Evolutionary conservation across 1,139 yeast genomes (phyloP).

Genomic region (Hansenula lynferdii): DNA sequence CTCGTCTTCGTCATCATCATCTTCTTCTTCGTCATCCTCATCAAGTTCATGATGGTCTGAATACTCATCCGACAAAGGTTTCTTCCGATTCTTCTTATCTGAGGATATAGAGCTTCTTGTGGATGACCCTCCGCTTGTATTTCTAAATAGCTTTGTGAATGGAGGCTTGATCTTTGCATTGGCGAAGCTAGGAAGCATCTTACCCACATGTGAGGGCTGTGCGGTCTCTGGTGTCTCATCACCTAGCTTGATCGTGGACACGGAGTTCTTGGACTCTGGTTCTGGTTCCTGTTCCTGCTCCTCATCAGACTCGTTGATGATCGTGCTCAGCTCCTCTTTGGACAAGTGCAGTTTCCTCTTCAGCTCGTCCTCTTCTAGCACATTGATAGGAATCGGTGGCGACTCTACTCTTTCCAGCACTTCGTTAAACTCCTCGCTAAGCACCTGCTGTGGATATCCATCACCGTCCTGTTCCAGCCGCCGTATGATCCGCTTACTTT

Average conservation of each 20-base stretch:
- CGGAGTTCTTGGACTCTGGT: not conserved
- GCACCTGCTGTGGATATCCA: not conserved
- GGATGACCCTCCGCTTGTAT: slow-evolving; percentile 13
- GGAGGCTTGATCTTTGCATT: slow-evolving; percentile 6
- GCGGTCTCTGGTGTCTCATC: not conserved
- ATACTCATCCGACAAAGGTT: slow-evolving; percentile 9
- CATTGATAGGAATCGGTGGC: slow-evolving; percentile 27
- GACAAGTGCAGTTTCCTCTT: slow-evolving; percentile 4
- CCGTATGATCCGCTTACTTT: slow-evolving; percentile 17
- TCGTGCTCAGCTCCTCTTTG: not conserved
- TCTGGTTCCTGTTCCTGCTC: slow-evolving; percentile 1
- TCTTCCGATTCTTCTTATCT: not conserved
- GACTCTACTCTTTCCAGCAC: slow-evolving; percentile 16
- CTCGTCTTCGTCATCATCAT: slow-evolving; percentile 7
- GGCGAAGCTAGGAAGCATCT: not conserved
- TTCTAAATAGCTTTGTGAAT: slow-evolving; percentile 20
- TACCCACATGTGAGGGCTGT: not conserved
- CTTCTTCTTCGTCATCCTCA: slow-evolving; percentile 11
- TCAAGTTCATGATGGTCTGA: slow-evolving; percentile 11
- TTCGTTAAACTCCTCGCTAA: slow-evolving; percentile 7
- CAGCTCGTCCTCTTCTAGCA: slow-evolving; percentile 17
- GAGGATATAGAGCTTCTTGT: not conserved
- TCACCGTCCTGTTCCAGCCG: slow-evolving; percentile 7
- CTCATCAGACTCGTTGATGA: slow-evolving; percentile 4
- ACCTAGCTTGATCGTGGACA: not conserved